Conservation (phyloP, 805 yeast species). For the Candida sphagnicola region DNA sequence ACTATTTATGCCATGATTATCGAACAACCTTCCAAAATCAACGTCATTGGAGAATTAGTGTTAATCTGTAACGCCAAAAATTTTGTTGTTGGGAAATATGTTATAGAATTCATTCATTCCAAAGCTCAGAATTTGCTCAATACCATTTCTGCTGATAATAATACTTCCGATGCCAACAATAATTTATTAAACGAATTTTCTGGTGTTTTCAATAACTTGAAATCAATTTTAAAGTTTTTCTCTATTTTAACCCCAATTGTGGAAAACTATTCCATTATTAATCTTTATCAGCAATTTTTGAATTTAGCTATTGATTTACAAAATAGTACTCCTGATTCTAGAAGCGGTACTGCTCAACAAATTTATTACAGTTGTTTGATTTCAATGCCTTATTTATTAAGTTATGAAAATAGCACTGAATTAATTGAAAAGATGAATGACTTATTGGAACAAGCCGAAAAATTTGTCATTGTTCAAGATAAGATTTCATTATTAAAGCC, state of each 20-base stretch:
- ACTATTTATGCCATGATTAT: slow-evolving; percentile 65
- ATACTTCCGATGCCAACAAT: slow-evolving; percentile 8
- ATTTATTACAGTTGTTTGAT: slow-evolving; percentile 58
- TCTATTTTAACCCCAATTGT: slow-evolving; percentile 64
- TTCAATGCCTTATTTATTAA: slow-evolving; percentile 61
- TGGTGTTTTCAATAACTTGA: slow-evolving; percentile 68
- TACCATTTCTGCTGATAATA: slow-evolving; percentile 6
- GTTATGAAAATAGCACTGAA: slow-evolving; percentile 33
- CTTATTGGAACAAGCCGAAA: slow-evolving; percentile 43
- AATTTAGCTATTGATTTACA: slow-evolving; percentile 56
- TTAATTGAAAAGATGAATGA: slow-evolving; percentile 30
- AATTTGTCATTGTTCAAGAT: slow-evolving; percentile 26
- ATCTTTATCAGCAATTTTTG: slow-evolving; percentile 51
- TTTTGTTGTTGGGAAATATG: slow-evolving; percentile 61
- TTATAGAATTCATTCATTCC: slow-evolving; percentile 65
- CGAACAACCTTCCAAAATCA: slow-evolving; percentile 91
- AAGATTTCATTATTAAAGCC: slow-evolving; percentile 27
- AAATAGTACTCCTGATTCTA: slow-evolving; percentile 15
- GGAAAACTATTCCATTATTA: slow-evolving; percentile 35
- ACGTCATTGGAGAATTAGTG: slow-evolving; percentile 64
- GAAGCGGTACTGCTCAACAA: slow-evolving; percentile 65
- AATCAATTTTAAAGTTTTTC: slow-evolving; percentile 66
- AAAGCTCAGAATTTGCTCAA: slow-evolving; percentile 56
- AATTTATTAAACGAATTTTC: slow-evolving; percentile 26
- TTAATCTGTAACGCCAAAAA: slow-evolving; percentile 62